These are phyloP conservation scores for Carex myosuroides DNA, from an alignment of 176 grass and related monocot species.

Conservation along the genomic window DNA sequence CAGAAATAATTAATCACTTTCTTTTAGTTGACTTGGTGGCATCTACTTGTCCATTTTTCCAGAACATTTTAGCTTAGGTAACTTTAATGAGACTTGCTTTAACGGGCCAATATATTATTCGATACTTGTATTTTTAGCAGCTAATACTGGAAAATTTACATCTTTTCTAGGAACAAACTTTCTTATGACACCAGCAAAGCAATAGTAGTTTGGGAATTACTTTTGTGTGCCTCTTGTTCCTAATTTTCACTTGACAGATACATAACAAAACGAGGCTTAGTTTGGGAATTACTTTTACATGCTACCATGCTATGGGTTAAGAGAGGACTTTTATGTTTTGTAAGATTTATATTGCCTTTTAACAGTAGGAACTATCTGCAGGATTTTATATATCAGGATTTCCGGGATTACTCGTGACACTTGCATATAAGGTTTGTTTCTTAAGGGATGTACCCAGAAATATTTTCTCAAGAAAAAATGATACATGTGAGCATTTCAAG, in stretches of 20 bases:
- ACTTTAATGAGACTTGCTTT: neutral
- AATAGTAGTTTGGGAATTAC: neutral
- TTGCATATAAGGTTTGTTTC: neutral
- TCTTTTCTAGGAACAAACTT: neutral
- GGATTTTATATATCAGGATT: neutral
- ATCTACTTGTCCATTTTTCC: neutral
- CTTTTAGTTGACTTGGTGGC: neutral
- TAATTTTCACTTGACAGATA: neutral
- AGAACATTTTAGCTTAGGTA: neutral
- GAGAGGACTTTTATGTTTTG: neutral
- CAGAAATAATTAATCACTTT: neutral
- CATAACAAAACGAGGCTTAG: neutral
- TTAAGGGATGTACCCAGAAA: neutral
- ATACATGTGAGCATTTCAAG: neutral
- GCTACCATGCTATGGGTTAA: neutral
- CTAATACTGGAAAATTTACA: neutral
- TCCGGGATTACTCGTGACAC: neutral
- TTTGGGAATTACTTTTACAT: neutral
- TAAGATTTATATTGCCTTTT: neutral
- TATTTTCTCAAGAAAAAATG: neutral
- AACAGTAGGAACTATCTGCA: neutral
- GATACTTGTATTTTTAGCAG: neutral
- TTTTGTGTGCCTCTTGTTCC: neutral
- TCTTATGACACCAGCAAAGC: neutral
- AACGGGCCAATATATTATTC: too few relatives aligned